Evolutionary conservation across 2,329 filamentous ascomycete species (phyloP).

Genomic region (Fusarium euwallaceae): DNA sequence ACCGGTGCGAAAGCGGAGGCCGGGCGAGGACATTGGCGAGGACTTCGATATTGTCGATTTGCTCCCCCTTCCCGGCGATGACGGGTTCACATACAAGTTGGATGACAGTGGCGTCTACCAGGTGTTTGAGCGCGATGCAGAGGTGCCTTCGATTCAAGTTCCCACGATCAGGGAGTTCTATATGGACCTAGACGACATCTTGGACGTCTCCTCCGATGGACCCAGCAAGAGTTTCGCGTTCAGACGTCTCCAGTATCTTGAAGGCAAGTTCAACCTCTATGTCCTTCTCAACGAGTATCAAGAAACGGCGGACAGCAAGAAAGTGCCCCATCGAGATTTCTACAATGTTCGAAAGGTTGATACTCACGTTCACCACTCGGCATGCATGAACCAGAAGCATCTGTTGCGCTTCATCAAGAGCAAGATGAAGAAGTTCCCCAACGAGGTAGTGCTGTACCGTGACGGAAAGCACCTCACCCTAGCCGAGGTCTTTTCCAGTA

Average conservation of each 20-base stretch:
- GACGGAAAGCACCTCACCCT: constrained; percentile 94
- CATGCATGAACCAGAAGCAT: constrained; percentile 99
- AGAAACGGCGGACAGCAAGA: constrained; percentile 97
- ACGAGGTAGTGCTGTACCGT: constrained; percentile 92
- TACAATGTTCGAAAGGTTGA: constrained; percentile 99
- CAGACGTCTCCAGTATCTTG: constrained; percentile 91
- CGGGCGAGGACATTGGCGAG: constrained; percentile 89
- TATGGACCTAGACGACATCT: constrained; percentile 89
- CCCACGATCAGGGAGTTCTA: constrained; percentile 96
- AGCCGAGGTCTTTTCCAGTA: constrained; percentile 94
- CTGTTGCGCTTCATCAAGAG: constrained; percentile 98
- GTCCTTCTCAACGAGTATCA: constrained; percentile 95
- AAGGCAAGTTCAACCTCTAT: constrained; percentile 97
- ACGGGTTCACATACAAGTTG: constrained; percentile 80
- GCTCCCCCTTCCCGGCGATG: constrained; percentile 77
- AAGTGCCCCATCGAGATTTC: constrained; percentile 96
- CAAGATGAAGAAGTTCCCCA: constrained; percentile 98
- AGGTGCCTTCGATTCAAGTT: constrained; percentile 81
- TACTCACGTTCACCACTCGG: constrained; percentile 98
- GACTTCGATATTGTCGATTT: constrained; percentile 89
- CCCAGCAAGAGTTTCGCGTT: constrained; percentile 98
- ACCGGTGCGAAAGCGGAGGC: constrained; percentile 77
- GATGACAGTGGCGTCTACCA: constrained; percentile 92
- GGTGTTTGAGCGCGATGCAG: constrained; percentile 80
- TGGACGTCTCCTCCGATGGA: constrained; percentile 92